Evolutionary conservation across 1,139 yeast species (phyloP).

Genomic region (Yamadazyma spencermartinsiae): DNA sequence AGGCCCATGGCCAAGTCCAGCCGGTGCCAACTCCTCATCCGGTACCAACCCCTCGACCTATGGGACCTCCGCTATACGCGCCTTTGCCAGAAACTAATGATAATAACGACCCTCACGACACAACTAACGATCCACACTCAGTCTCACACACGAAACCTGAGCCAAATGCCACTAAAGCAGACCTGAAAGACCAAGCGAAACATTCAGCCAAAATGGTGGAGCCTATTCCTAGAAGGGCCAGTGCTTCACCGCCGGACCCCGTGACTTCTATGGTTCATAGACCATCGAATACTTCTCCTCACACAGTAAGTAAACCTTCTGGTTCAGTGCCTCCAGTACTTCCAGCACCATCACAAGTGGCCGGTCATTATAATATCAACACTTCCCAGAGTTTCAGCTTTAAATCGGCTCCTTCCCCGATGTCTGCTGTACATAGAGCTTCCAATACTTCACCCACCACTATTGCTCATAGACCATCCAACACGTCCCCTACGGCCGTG

Average conservation of each 20-base stretch:
- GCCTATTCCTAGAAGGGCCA: constrained; percentile 12
- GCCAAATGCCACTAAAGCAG: too few relatives aligned
- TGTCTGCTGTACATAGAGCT: constrained; percentile 6
- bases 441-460: constrained; percentile 12
- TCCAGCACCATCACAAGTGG: neutral
- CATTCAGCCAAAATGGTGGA: constrained; percentile 6
- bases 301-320: constrained; percentile 5
- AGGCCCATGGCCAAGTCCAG: constrained; percentile 1
- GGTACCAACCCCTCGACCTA: constrained; percentile 3
- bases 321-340: neutral
- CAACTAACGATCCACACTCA: constrained; percentile 3
- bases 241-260: constrained; percentile 1
- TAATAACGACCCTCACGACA: neutral
- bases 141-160: neutral
- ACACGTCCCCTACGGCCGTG: constrained; percentile 8
- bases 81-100: neutral
- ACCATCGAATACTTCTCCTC: constrained; percentile 13
- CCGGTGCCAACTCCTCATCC: constrained; percentile 7
- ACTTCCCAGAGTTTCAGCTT: neutral
- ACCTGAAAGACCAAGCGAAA: too few relatives aligned
- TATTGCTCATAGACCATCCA: constrained; percentile 7
- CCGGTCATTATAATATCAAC: neutral
- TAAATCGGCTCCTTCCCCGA: neutral
- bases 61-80: neutral
- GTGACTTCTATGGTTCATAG: constrained; percentile 5